Conservation (phyloP, 306 rosid species). For the Cucumis cinereus region DNA sequence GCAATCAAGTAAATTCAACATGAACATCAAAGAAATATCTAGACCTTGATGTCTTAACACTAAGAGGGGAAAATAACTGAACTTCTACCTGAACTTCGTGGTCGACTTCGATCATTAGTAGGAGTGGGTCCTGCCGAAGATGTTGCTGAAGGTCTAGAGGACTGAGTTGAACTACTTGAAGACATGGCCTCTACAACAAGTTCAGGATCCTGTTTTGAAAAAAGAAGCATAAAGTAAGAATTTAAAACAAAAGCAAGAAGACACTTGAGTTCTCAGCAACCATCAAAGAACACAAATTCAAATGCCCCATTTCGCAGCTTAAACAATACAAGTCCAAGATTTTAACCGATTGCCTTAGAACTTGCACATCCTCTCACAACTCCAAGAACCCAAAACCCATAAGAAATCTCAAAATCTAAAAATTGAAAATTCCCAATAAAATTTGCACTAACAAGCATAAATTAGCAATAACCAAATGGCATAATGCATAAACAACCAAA, state of each 20-base stretch:
- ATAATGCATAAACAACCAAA: neutral
- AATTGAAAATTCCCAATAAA: neutral
- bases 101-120: slow-evolving; percentile 39
- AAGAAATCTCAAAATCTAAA: neutral
- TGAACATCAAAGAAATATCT: neutral
- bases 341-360: neutral
- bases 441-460: neutral
- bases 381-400: neutral
- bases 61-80: neutral
- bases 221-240: neutral
- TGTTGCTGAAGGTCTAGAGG: slow-evolving; percentile 36
- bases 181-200: slow-evolving; percentile 74
- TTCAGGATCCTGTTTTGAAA: slow-evolving; percentile 52
- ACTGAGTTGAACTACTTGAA: slow-evolving; percentile 43
- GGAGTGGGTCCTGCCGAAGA: slow-evolving; percentile 19
- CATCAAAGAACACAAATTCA: neutral
- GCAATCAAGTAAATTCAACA: slow-evolving; percentile 10
- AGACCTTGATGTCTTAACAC: neutral
- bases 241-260: neutral
- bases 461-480: neutral
- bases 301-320: neutral
- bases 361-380: neutral
- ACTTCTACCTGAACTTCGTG: slow-evolving; percentile 38
- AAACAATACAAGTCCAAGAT: neutral
- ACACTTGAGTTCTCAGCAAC: neutral